These are phyloP conservation scores for Claviceps sp. DNA, from an alignment of 2,329 filamentous ascomycete species.

Conservation along the genomic window DNA sequence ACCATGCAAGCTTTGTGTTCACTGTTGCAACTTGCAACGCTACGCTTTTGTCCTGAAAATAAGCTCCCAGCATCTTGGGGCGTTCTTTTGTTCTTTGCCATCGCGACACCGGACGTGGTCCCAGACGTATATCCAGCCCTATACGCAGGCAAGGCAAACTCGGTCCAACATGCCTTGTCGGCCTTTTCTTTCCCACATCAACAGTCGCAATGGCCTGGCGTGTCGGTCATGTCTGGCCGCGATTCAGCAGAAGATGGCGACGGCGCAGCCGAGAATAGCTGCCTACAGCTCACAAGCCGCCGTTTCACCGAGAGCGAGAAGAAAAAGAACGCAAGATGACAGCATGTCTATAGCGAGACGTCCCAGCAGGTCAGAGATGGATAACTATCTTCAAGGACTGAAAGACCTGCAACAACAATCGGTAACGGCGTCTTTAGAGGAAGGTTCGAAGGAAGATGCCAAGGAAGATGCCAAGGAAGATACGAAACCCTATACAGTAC, in stretches of 20 bases:
- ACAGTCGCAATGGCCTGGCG: constrained; percentile 21
- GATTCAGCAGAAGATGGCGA: constrained; percentile 14
- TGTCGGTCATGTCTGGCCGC: constrained; percentile 24
- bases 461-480: constrained; percentile 8
- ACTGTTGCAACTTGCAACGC: too few species aligned
- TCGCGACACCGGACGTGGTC: not conserved
- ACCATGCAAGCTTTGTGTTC: too few species aligned
- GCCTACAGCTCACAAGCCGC: constrained; percentile 20
- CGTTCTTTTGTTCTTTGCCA: not conserved
- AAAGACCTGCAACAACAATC: constrained; percentile 11
- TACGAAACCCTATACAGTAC: constrained; percentile 20
- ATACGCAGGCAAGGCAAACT: not conserved
- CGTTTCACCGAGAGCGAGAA: constrained; percentile 10
- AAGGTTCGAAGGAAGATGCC: constrained; percentile 6
- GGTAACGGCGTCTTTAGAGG: constrained; percentile 2
- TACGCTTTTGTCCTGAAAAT: too few species aligned
- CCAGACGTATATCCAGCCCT: not conserved
- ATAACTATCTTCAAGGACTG: constrained; percentile 16
- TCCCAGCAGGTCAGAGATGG: constrained; percentile 15
- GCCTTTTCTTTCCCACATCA: constrained; percentile 21
- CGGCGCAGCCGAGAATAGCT: constrained; percentile 16
- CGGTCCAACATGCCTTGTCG: constrained; percentile 21
- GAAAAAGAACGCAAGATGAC: constrained; percentile 4
- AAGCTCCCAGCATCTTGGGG: too few species aligned
- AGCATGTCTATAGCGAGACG: constrained; percentile 11